These are phyloP conservation scores for Populus hybrid DNA, from an alignment of 441 rosid genomes.

Conservation along the genomic window DNA sequence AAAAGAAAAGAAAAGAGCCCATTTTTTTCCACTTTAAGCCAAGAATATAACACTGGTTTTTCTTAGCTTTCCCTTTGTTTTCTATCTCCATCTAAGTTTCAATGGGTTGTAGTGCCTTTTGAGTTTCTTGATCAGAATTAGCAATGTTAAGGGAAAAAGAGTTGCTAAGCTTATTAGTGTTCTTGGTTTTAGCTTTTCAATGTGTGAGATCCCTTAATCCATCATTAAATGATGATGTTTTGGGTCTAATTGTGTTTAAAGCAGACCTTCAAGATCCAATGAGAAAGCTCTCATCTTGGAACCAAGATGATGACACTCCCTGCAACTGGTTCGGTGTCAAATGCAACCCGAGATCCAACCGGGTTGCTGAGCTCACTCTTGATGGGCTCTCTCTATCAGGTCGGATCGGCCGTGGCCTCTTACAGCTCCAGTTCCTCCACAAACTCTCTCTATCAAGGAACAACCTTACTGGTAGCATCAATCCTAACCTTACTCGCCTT, in stretches of 20 bases:
- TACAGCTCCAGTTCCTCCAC: no score
- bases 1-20: not conserved
- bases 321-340: no score
- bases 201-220: no score
- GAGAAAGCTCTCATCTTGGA: no score
- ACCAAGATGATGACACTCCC: no score
- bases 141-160: slow-evolving; percentile 25
- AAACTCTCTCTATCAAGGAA: slow-evolving; percentile 35
- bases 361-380: no score
- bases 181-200: slow-evolving; percentile 33
- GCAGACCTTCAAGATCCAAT: no score
- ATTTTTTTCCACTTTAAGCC: not conserved
- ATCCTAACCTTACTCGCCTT: slow-evolving; percentile 52
- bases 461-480: slow-evolving; percentile 66
- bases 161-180: slow-evolving; percentile 30
- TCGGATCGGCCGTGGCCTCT: no score
- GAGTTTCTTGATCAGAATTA: slow-evolving; percentile 6
- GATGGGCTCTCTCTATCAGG: no score
- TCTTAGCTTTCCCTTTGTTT: not conserved
- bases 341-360: no score
- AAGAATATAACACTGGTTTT: not conserved
- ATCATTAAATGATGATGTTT: no score
- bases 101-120: slow-evolving; percentile 11
- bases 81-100: not conserved
- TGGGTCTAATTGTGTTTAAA: no score